These are phyloP conservation scores for Striga asiatica DNA, from an alignment of 257 asterid species.

Conservation along the genomic window DNA sequence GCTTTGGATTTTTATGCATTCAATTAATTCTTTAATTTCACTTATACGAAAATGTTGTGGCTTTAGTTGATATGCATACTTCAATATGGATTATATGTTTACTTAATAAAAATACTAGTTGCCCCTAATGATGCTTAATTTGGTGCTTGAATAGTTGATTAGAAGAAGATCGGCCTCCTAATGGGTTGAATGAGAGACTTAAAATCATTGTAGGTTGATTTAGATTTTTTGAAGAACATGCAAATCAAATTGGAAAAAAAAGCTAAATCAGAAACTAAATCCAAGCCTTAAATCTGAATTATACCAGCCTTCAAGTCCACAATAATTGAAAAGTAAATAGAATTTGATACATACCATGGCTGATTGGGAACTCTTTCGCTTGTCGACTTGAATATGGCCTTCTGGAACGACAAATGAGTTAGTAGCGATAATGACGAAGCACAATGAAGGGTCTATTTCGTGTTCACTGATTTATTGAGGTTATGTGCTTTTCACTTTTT, in stretches of 20 bases:
- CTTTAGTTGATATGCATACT: not conserved
- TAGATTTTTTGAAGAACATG: conserved; percentile 1
- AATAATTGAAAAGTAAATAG: not conserved
- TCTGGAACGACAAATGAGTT: conserved; percentile 1
- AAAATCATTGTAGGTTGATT: not conserved
- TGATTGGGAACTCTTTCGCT: not conserved
- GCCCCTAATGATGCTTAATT: not conserved
- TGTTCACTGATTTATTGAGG: conserved; percentile 2
- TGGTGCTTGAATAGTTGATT: not conserved
- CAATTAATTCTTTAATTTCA: not conserved
- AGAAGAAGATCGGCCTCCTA: not conserved
- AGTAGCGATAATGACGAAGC: conserved; percentile 10
- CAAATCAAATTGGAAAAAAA: not conserved
- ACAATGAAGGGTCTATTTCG: not conserved
- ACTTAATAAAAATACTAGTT: not conserved
- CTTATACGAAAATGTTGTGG: not conserved
- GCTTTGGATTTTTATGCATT: not conserved
- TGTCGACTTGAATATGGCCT: conserved; percentile 7
- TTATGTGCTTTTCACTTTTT: conserved; percentile 8
- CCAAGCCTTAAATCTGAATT: conserved; percentile 3
- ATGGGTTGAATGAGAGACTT: not conserved
- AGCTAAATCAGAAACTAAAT: not conserved
- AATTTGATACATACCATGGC: conserved; percentile 14
- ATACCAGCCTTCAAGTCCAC: not conserved
- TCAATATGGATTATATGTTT: not conserved